Conservation (phyloP, 2,329 filamentous ascomycete species). For the Nannizziopsis arthrosporioides region DNA sequence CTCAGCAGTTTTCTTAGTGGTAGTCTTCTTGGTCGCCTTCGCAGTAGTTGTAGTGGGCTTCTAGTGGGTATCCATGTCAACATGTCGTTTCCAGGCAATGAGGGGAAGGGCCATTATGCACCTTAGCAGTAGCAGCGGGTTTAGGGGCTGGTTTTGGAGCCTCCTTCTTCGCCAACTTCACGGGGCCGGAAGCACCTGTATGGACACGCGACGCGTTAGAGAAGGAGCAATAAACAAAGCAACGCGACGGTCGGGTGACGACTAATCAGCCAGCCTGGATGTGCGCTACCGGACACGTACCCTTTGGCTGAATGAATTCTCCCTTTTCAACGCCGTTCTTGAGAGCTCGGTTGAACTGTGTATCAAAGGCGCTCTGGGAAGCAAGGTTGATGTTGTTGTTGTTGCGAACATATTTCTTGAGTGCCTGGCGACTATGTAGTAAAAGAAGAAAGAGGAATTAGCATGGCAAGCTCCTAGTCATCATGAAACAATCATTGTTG, state of each 20-base stretch:
- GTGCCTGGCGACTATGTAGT: slow-evolving; percentile 50
- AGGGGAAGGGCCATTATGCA: not conserved
- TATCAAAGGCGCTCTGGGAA: slow-evolving; percentile 50
- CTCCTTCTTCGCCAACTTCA: slow-evolving; percentile 83
- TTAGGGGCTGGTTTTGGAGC: slow-evolving; percentile 36
- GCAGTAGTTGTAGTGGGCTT: slow-evolving; percentile 15
- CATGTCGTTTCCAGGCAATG: not conserved
- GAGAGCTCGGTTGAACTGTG: slow-evolving; percentile 77
- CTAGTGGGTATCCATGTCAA: slow-evolving; percentile 6
- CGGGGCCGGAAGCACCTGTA: slow-evolving; percentile 74
- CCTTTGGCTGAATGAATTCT: slow-evolving; percentile 81
- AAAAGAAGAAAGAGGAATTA: slow-evolving; percentile 9
- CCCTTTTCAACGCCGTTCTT: slow-evolving; percentile 74
- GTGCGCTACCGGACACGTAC: slow-evolving; percentile 39
- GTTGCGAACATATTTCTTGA: slow-evolving; percentile 63
- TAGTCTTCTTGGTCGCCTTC: slow-evolving; percentile 25
- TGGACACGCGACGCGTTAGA: slow-evolving; percentile 22
- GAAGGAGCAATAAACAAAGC: not conserved
- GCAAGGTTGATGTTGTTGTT: slow-evolving; percentile 52
- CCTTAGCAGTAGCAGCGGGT: slow-evolving; percentile 25
- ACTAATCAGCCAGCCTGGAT: not conserved
- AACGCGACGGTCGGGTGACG: not conserved
- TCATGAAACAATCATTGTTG: slow-evolving; percentile 4
- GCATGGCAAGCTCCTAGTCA: not conserved
- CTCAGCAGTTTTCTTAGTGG: slow-evolving; percentile 22